phyloP scores from a whole-genome alignment of 805 yeast genomes.

The Ogataea sp. region DNA sequence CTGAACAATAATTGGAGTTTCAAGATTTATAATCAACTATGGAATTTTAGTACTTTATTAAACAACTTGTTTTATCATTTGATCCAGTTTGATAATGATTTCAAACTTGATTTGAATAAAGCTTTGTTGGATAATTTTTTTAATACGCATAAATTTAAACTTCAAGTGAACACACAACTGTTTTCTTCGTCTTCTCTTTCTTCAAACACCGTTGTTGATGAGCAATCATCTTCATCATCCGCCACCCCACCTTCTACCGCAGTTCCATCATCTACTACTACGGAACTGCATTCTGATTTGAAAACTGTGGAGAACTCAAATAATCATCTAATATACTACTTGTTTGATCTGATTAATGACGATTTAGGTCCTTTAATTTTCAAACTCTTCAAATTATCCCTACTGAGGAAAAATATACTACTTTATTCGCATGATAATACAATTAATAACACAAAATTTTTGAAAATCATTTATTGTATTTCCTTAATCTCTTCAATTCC shows the following conservation, averaged over 20 bases:
- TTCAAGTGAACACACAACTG: no score
- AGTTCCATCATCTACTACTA: no score
- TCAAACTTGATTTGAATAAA: no score
- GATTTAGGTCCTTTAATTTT: conserved; percentile 61
- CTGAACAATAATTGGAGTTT: conserved; percentile 2
- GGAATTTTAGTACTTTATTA: conserved; percentile 34
- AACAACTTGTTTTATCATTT: not conserved
- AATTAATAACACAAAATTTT: conserved; percentile 21
- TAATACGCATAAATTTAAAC: no score
- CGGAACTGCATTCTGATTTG: no score
- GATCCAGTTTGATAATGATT: no score
- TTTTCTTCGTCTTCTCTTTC: no score
- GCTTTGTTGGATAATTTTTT: no score
- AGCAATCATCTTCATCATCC: no score
- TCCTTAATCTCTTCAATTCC: conserved; percentile 61
- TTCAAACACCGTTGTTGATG: no score
- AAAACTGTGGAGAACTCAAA: no score
- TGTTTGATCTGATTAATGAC: conserved; percentile 38
- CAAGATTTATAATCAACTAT: not conserved
- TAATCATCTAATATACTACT: conserved; percentile 33
- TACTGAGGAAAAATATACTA: conserved; percentile 50
- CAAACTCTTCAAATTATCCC: conserved; percentile 52
- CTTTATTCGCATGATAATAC: conserved; percentile 23
- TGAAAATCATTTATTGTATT: conserved; percentile 49
- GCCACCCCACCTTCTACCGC: no score